Percentiles rank a stretch among this genome's conserved stretches.
Conservation (phyloP, 2,329 filamentous ascomycete genomes). For the Aspergillus melleus region DNA sequence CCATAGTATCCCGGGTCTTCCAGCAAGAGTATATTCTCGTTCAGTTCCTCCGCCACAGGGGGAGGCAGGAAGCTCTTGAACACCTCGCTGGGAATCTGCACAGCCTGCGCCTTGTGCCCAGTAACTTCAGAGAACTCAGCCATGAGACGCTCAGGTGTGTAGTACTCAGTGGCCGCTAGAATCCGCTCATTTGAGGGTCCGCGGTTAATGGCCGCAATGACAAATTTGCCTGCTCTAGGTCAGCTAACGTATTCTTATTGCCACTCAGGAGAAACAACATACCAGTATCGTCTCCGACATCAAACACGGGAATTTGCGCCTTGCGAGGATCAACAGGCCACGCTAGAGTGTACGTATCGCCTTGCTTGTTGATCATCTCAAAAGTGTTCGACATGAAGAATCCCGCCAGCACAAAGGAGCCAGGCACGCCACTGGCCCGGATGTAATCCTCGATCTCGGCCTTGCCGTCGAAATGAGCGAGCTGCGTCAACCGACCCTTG, state of each 20-base stretch:
- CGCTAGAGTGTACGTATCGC: conserved; percentile 27
- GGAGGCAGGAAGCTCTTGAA: conserved; percentile 29
- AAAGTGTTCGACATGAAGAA: conserved; percentile 47
- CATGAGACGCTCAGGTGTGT: conserved; percentile 43
- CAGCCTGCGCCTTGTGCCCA: conserved; percentile 36
- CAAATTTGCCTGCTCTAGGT: conserved; percentile 21
- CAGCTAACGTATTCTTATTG: not conserved
- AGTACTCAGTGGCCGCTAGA: conserved; percentile 44
- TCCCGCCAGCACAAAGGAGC: conserved; percentile 44
- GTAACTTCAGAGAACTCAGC: conserved; percentile 41
- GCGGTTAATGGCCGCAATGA: conserved; percentile 36
- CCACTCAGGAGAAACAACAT: not conserved
- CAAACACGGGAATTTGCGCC: conserved; percentile 46
- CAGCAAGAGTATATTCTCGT: conserved; percentile 56
- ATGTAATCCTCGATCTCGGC: conserved; percentile 42
- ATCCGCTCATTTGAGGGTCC: conserved; percentile 47
- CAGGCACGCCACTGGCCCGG: conserved; percentile 31
- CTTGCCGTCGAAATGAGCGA: conserved; percentile 46
- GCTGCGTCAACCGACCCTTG: conserved; percentile 33
- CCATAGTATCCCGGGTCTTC: conserved; percentile 56
- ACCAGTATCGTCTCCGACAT: conserved; percentile 33
- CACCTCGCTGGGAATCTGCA: conserved; percentile 22
- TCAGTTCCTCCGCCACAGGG: conserved; percentile 45
- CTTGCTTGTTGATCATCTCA: conserved; percentile 28
- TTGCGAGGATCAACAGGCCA: conserved; percentile 26